Evolutionary conservation across 2,329 filamentous ascomycete species (phyloP), one percentile per base, ranked within the genome.

Genomic region (Byssochlamys sp.): DNA sequence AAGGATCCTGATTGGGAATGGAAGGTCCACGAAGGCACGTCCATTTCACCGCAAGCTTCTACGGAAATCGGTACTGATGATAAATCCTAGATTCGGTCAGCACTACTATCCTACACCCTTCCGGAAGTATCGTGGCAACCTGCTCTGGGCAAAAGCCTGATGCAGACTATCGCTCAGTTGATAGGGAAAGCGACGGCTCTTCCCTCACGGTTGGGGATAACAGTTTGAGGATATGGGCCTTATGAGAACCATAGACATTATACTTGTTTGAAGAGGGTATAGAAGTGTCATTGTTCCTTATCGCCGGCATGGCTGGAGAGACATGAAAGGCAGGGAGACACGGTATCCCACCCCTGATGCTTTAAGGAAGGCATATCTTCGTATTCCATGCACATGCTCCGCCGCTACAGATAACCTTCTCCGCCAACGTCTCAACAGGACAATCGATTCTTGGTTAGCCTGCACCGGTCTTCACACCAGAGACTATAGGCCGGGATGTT

Each of bases 61-160:
- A 6, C 27, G 26, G 28, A 1, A 53, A 56, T 58, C 27, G 55
- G 28, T 31, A 39, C 62, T 71, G 53, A 69, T 49, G 26, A 28
- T n/a, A 52, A 9, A 14, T 14, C 28, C 29, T 60, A 77, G 78
- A 80, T 65, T 65, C 75, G 1, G 70, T 82, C 3, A 70, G 74
- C 5, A 77, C 76, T 53, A 68, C 75, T 6, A 67, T 74, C 0
- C 72, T 81, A 59, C 79, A 82, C 66, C 75, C 74, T 3, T 67
- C 66, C 45, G 78, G 77, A 6, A 71, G 68, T 48, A 73, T 82
- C 14, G 63, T 79, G 58, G 80, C 76, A 10, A 82, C 79, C 1
- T 77, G 74, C 58, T 80, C 79, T 31, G 80, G 80, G 11, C 75
- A 79, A 56, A 68, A 68, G 56, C 62, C 65, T 45, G 66, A 65